Evolutionary conservation across 306 rosid species (phyloP).

Genomic region (Sindora glabra): DNA sequence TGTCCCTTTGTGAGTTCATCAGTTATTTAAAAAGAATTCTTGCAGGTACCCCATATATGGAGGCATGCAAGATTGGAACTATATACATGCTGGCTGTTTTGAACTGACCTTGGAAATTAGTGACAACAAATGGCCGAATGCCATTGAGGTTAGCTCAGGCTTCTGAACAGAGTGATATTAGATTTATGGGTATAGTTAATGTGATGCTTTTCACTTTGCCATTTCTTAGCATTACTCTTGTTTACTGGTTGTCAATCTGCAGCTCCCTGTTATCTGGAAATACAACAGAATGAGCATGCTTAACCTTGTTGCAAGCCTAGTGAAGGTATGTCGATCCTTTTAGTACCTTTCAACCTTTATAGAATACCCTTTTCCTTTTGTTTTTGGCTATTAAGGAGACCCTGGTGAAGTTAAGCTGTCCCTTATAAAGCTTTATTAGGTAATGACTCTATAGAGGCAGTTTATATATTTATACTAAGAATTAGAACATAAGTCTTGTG

Average conservation of each 20-base stretch:
- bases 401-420: too few species aligned
- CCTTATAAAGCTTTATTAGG: too few species aligned
- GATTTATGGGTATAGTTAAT: not conserved
- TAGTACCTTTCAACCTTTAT: not conserved
- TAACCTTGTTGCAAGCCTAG: conserved; percentile 73
- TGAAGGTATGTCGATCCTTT: conserved; percentile 48
- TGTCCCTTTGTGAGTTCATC: too few species aligned
- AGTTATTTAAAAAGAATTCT: conserved; percentile 23
- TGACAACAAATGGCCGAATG: conserved; percentile 86
- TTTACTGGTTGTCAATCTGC: conserved; percentile 28
- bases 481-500: too few species aligned
- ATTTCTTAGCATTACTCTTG: too few species aligned
- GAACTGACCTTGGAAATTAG: conserved; percentile 90
- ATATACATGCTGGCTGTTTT: conserved; percentile 75
- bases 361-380: conserved; percentile 6
- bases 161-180: not conserved
- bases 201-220: too few species aligned
- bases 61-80: conserved; percentile 99
- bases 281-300: conserved; percentile 94
- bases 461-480: too few species aligned
- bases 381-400: not conserved
- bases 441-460: too few species aligned
- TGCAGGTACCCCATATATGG: conserved; percentile 94
- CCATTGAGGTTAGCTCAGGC: conserved; percentile 59
- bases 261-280: conserved; percentile 79